These are phyloP conservation scores for Fusarium torulosum DNA, from an alignment of 2,329 filamentous ascomycete species.

Conservation along the genomic window DNA sequence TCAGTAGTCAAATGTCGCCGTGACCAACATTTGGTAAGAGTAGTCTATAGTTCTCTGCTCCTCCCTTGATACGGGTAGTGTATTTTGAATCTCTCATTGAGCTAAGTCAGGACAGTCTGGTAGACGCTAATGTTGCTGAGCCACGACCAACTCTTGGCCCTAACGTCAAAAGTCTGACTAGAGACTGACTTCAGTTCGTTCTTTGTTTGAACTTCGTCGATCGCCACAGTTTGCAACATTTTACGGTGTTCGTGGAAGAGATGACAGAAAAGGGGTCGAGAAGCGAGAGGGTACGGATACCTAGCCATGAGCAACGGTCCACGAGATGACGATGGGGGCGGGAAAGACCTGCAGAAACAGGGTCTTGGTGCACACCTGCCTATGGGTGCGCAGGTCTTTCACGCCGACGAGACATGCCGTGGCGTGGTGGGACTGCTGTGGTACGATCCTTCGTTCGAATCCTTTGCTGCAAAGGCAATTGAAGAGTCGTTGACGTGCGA, in stretches of 20 bases:
- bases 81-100: slow-evolving; percentile 6
- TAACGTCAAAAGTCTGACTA: slow-evolving; percentile 17
- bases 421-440: slow-evolving; percentile 26
- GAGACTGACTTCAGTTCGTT: slow-evolving; percentile 10
- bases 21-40: slow-evolving; percentile 6
- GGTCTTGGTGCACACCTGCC: slow-evolving; percentile 33
- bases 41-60: background rate
- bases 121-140: slow-evolving; percentile 25
- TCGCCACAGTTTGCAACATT: slow-evolving; percentile 20
- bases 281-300: slow-evolving; percentile 9
- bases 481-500: slow-evolving; percentile 5
- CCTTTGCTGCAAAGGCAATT: slow-evolving; percentile 19
- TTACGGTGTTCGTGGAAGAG: background rate
- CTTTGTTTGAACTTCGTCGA: slow-evolving; percentile 25
- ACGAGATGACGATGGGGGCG: slow-evolving; percentile 46
- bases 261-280: slow-evolving; percentile 31
- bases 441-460: slow-evolving; percentile 35
- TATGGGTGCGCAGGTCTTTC: slow-evolving; percentile 22
- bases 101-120: slow-evolving; percentile 3
- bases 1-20: background rate
- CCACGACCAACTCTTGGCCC: slow-evolving; percentile 21
- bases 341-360: slow-evolving; percentile 49
- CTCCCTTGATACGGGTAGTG: background rate
- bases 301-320: slow-evolving; percentile 33
- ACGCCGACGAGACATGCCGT: slow-evolving; percentile 30